phyloP scores from a whole-genome alignment of 495 filamentous ascomycete species.

The Xylaria acuta region DNA sequence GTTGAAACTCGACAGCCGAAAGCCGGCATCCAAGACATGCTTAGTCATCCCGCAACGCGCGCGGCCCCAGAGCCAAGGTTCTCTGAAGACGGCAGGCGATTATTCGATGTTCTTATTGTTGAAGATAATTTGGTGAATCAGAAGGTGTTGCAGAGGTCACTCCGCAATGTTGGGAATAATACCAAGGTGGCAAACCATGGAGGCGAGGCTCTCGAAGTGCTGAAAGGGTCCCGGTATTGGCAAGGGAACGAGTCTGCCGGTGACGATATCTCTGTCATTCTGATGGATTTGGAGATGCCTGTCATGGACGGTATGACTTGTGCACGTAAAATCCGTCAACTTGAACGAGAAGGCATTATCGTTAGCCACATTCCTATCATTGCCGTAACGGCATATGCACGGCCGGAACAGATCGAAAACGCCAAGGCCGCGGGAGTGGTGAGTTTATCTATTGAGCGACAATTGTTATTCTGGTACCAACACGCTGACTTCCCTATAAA shows the following conservation, averaged over 20 bases:
- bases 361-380: conserved; percentile 73
- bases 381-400: conserved; percentile 80
- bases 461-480: conserved; percentile 14
- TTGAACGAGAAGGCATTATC: conserved; percentile 61
- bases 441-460: conserved; percentile 31
- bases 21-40: conserved; percentile 8
- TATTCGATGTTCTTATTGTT: conserved; percentile 68
- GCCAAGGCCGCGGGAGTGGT: conserved; percentile 61
- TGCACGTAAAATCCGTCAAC: conserved; percentile 68
- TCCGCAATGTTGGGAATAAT: conserved; percentile 70
- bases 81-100: conserved; percentile 40
- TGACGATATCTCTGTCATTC: conserved; percentile 64
- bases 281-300: conserved; percentile 91
- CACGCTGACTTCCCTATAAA: conserved; percentile 38
- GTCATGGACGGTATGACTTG: conserved; percentile 86
- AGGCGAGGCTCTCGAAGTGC: conserved; percentile 68
- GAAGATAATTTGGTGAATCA: conserved; percentile 89
- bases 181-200: conserved; percentile 81
- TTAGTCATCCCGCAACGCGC: conserved; percentile 17
- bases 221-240: conserved; percentile 58
- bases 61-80: conserved; percentile 32
- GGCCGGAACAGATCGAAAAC: conserved; percentile 66
- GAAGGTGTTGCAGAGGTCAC: conserved; percentile 72
- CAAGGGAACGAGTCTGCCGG: conserved; percentile 42
- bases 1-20: conserved; percentile 37